Evolutionary conservation across 1,284 basidiomycete species (phyloP).

Genomic region (Trametes versicolor): DNA sequence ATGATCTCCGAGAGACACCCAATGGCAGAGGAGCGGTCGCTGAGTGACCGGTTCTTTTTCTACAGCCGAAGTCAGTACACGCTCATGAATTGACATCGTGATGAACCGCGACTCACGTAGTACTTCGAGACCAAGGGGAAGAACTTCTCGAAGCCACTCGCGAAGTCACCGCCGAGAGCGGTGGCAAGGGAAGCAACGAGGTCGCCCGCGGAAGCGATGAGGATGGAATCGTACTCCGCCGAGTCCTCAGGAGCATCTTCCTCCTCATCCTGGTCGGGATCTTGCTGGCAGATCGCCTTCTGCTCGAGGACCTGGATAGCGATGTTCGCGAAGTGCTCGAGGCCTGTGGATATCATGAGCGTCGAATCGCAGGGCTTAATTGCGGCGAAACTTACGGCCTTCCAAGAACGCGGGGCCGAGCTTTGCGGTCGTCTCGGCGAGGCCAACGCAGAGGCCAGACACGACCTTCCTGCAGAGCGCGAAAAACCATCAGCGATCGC

Average conservation of each 20-base stretch:
- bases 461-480: constrained; percentile 78
- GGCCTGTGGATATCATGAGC: constrained; percentile 57
- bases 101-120: constrained; percentile 71
- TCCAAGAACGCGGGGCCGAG: constrained; percentile 89
- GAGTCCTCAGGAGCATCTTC: constrained; percentile 86
- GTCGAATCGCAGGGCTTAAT: neutral
- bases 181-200: constrained; percentile 93
- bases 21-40: constrained; percentile 93
- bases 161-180: constrained; percentile 88
- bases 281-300: constrained; percentile 95
- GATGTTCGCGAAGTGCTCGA: constrained; percentile 84
- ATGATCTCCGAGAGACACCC: constrained; percentile 97
- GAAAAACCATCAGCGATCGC: constrained; percentile 34
- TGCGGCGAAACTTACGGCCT: constrained; percentile 58
- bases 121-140: constrained; percentile 93
- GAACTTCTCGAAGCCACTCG: constrained; percentile 87
- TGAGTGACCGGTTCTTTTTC: constrained; percentile 88
- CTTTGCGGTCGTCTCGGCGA: constrained; percentile 92
- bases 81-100: neutral
- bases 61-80: constrained; percentile 43
- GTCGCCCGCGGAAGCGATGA: constrained; percentile 95
- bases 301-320: constrained; percentile 89
- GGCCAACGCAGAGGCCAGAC: constrained; percentile 84
- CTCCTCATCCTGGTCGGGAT: constrained; percentile 92
- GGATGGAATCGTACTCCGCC: constrained; percentile 96